Evolutionary conservation across 1,284 basidiomycete species (phyloP).

Genomic region (Ustilago tritici): DNA sequence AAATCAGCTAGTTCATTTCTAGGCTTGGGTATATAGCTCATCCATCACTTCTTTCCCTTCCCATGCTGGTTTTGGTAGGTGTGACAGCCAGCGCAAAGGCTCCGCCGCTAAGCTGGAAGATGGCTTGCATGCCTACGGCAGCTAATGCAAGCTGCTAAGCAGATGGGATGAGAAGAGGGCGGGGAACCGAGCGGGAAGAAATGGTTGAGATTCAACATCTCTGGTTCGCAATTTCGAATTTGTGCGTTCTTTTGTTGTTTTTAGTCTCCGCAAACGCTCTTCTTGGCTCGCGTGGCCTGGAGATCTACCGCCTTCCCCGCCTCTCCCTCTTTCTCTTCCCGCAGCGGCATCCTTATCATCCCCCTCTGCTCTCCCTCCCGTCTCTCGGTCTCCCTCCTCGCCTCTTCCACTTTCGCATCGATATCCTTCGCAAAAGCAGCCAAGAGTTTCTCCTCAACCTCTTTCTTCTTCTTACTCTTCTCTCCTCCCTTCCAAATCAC

Average conservation of each 20-base stretch:
- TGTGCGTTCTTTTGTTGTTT: not conserved
- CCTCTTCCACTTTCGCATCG: slow-evolving; percentile 28
- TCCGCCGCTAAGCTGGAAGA: not conserved
- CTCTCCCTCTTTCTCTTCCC: not conserved
- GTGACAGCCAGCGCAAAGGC: not conserved
- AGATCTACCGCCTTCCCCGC: slow-evolving; percentile 1
- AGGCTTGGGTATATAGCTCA: not conserved
- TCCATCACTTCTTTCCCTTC: not conserved
- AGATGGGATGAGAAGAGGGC: not conserved
- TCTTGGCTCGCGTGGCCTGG: not conserved
- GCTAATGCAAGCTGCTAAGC: not conserved
- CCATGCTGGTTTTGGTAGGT: not conserved
- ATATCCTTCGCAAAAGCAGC: slow-evolving; percentile 45
- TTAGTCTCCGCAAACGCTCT: slow-evolving; percentile 2
- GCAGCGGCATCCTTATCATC: not conserved
- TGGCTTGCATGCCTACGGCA: not conserved
- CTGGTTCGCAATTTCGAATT: not conserved
- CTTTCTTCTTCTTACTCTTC: slow-evolving; percentile 80
- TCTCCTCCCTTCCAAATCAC: slow-evolving; percentile 82
- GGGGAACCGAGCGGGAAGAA: not conserved
- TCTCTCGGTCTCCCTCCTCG: slow-evolving; percentile 6
- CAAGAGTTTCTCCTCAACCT: slow-evolving; percentile 79
- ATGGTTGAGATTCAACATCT: not conserved
- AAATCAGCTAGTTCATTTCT: not conserved
- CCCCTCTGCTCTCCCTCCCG: not conserved